A percentile compares a stretch with the other conserved stretches of the same genome.
phyloP scores from a whole-genome alignment of 1,139 yeast genomes.

The Zygosaccharomyces sapae region DNA sequence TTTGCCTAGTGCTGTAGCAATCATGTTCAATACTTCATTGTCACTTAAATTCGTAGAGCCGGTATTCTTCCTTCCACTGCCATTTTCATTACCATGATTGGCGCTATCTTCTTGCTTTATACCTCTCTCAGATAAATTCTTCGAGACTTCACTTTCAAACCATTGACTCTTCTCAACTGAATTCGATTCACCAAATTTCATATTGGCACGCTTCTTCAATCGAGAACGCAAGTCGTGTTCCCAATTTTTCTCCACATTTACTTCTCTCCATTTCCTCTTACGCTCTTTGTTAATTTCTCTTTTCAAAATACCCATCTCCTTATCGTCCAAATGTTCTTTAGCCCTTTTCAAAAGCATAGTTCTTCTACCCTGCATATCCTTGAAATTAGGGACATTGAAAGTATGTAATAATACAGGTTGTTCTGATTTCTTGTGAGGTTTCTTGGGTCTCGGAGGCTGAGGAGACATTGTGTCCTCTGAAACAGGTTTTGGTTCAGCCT shows the following conservation, averaged over 20 bases:
- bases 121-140: slow-evolving; percentile 55
- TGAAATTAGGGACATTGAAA: slow-evolving; percentile 33
- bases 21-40: slow-evolving; percentile 30
- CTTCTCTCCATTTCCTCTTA: slow-evolving; percentile 87
- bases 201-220: slow-evolving; percentile 65
- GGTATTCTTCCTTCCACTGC: slow-evolving; percentile 16
- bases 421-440: slow-evolving; percentile 12
- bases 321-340: slow-evolving; percentile 33
- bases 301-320: slow-evolving; percentile 61
- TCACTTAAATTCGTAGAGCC: slow-evolving; percentile 27
- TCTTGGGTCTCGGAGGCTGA: not conserved
- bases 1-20: slow-evolving; percentile 27
- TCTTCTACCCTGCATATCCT: slow-evolving; percentile 18
- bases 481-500: slow-evolving; percentile 31
- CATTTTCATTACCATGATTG: slow-evolving; percentile 6
- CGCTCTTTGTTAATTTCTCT: slow-evolving; percentile 61
- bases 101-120: slow-evolving; percentile 13
- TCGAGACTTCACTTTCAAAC: slow-evolving; percentile 70
- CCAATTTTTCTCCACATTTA: slow-evolving; percentile 73
- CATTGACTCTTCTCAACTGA: slow-evolving; percentile 59
- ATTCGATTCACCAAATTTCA: slow-evolving; percentile 60
- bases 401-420: slow-evolving; percentile 22
- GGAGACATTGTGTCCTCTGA: slow-evolving; percentile 1
- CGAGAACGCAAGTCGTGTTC: slow-evolving; percentile 82
- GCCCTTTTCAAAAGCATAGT: slow-evolving; percentile 27